Evolutionary conservation across 2,329 filamentous ascomycete genomes (phyloP).

Genomic region (Grosmannia clavigera): DNA sequence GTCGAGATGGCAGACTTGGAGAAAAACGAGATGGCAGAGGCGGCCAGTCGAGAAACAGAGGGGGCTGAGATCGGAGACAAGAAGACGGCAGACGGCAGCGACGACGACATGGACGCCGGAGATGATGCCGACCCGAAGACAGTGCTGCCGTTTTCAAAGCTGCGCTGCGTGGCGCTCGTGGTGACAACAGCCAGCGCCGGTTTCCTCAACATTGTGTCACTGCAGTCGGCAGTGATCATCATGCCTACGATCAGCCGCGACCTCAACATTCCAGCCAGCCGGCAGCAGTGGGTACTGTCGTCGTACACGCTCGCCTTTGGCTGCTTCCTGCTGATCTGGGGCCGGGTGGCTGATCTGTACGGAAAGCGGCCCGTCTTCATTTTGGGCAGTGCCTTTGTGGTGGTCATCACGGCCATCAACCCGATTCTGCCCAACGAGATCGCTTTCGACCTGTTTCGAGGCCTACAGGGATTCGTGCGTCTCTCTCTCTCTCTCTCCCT

Average conservation of each 20-base stretch:
- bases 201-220: constrained; percentile 43
- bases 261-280: constrained; percentile 41
- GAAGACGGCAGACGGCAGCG: not conserved
- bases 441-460: constrained; percentile 52
- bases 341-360: constrained; percentile 55
- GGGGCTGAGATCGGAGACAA: not conserved
- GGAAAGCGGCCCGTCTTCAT: constrained; percentile 54
- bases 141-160: constrained; percentile 24
- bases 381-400: constrained; percentile 49
- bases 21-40: no score
- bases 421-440: constrained; percentile 57
- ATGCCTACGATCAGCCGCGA: constrained; percentile 44
- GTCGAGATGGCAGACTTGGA: not conserved
- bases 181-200: constrained; percentile 40
- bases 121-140: not conserved
- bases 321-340: constrained; percentile 55
- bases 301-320: constrained; percentile 53
- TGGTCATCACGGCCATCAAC: constrained; percentile 42
- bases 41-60: not conserved
- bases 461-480: constrained; percentile 46
- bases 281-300: constrained; percentile 54
- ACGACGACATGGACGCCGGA: not conserved
- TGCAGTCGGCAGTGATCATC: constrained; percentile 47
- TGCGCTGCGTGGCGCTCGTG: constrained; percentile 38
- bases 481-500: not conserved